Evolutionary conservation across 805 yeast species (phyloP).

Genomic region (Zygosaccharomyces bisporus): DNA sequence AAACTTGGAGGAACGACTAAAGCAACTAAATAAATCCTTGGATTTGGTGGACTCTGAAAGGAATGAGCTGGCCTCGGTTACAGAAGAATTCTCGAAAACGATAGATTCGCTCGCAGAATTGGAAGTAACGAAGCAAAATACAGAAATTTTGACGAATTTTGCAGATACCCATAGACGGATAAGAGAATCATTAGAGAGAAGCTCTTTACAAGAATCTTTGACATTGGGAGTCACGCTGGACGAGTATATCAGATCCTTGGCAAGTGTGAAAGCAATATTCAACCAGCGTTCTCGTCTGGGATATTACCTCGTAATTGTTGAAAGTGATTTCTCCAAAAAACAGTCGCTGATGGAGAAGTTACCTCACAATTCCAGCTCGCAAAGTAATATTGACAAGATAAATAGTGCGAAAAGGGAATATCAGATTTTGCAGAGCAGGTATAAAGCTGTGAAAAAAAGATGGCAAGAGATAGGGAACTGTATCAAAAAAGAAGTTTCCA

Average conservation of each 20-base stretch:
- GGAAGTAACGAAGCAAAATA: constrained; percentile 66
- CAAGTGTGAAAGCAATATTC: constrained; percentile 69
- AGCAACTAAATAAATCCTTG: constrained; percentile 62
- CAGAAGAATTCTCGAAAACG: constrained; percentile 61
- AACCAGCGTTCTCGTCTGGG: constrained; percentile 65
- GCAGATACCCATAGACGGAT: constrained; percentile 68
- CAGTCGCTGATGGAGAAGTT: constrained; percentile 45
- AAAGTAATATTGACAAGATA: constrained; percentile 60
- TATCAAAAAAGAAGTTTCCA: constrained; percentile 61
- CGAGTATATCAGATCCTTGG: constrained; percentile 75
- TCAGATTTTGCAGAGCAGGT: constrained; percentile 49
- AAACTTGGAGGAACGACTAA: constrained; percentile 67
- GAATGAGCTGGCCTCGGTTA: constrained; percentile 61
- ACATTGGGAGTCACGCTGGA: constrained; percentile 85
- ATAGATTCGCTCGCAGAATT: constrained; percentile 62
- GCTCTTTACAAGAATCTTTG: constrained; percentile 77
- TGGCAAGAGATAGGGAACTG: constrained; percentile 62
- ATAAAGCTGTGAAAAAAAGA: constrained; percentile 49
- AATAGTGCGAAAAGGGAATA: constrained; percentile 57
- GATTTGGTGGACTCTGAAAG: constrained; percentile 74
- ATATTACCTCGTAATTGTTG: constrained; percentile 45
- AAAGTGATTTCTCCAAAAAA: constrained; percentile 45
- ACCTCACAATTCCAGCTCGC: constrained; percentile 39
- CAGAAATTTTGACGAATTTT: constrained; percentile 64
- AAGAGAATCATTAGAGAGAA: constrained; percentile 69